Conservation (phyloP, 495 filamentous ascomycete genomes). For the Tuber microsphaerosporum region DNA sequence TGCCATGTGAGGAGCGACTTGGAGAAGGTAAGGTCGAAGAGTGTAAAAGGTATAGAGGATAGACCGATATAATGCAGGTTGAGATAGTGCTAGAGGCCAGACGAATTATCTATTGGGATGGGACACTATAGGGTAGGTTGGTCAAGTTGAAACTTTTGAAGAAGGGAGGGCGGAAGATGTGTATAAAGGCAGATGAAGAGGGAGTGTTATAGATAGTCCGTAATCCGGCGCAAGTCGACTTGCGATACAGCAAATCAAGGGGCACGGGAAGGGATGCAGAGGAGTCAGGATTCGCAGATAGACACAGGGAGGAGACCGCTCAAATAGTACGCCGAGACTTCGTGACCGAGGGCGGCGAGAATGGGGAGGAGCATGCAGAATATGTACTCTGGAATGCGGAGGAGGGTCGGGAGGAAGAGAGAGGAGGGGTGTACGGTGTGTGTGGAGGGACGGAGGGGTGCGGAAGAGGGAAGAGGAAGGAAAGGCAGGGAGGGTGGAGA, state of each 20-base stretch:
- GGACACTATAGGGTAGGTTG: constrained; percentile 7
- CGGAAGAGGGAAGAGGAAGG: constrained; percentile 9
- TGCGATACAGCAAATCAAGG: constrained; percentile 32
- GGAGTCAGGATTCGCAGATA: constrained; percentile 6
- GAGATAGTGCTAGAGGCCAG: constrained; percentile 4
- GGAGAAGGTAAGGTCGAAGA: constrained; percentile 3
- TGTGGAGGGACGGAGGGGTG: constrained; percentile 7
- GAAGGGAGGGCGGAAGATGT: constrained; percentile 24
- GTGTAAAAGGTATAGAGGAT: not conserved
- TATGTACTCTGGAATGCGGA: constrained; percentile 16
- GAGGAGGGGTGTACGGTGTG: constrained; percentile 5
- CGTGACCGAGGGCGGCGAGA: constrained; percentile 23
- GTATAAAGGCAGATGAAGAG: constrained; percentile 32
- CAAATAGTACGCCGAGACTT: constrained; percentile 23
- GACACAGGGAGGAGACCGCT: constrained; percentile 6
- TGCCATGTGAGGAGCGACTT: constrained; percentile 18
- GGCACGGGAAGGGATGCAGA: constrained; percentile 10
- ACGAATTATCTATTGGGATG: not conserved
- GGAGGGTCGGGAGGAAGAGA: constrained; percentile 6
- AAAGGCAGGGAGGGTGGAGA: constrained; percentile 15
- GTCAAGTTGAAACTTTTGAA: constrained; percentile 19
- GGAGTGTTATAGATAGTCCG: constrained; percentile 23
- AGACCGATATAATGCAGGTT: not conserved
- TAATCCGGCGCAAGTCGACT: constrained; percentile 28
- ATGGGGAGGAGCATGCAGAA: constrained; percentile 12